A percentile compares a stretch with the other conserved stretches of the same genome.
Evolutionary conservation across 805 yeast species (phyloP).

Genomic region (Wickerhamiella qilinensis): DNA sequence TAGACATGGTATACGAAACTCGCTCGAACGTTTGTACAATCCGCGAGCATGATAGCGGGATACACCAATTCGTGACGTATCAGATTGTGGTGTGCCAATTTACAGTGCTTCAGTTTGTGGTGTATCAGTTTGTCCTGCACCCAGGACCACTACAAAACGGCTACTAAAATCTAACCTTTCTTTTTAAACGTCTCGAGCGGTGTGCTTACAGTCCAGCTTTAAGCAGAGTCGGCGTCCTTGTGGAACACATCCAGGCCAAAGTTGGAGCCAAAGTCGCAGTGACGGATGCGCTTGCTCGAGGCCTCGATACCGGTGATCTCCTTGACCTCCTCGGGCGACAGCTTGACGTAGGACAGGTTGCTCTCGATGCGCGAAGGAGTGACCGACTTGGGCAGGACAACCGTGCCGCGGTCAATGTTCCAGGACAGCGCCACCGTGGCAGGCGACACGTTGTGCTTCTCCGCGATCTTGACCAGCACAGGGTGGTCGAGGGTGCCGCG

Average conservation of each 20-base stretch:
- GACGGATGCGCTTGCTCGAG: not conserved
- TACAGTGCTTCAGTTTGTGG: no score
- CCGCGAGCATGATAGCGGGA: no score
- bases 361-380: slow-evolving; percentile 43
- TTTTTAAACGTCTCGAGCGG: no score
- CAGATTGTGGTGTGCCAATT: no score
- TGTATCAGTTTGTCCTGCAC: no score
- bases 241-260: not conserved
- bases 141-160: no score
- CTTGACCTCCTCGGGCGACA: slow-evolving; percentile 26
- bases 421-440: slow-evolving; percentile 49
- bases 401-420: slow-evolving; percentile 44
- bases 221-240: not conserved
- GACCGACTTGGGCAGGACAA: slow-evolving; percentile 56
- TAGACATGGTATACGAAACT: no score
- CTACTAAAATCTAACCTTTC: no score
- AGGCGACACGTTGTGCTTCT: slow-evolving; percentile 35
- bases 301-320: slow-evolving; percentile 11
- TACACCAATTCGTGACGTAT: no score
- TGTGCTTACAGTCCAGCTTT: no score
- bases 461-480: slow-evolving; percentile 36
- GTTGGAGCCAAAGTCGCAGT: not conserved
- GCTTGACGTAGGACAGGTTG: slow-evolving; percentile 25
- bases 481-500: slow-evolving; percentile 36
- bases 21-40: no score